Evolutionary conservation across 768 basidiomycete genomes (phyloP).

Genomic region (Collybia nuda): DNA sequence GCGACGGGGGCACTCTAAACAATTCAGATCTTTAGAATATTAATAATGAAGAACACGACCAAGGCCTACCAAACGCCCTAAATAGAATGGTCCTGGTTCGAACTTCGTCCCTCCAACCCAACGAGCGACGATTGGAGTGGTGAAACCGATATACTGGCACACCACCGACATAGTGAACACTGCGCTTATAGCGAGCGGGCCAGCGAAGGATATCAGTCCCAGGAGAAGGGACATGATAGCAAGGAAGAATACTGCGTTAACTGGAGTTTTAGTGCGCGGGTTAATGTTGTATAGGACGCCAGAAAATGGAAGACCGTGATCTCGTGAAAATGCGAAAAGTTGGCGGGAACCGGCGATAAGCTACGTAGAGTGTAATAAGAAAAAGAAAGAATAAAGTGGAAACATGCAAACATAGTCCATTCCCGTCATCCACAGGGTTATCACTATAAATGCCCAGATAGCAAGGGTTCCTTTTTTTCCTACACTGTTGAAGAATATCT

Average conservation of each 20-base stretch:
- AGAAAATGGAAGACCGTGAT: conserved; percentile 64
- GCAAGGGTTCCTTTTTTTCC: conserved; percentile 36
- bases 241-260: conserved; percentile 59
- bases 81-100: conserved; percentile 19
- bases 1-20: conserved; percentile 57
- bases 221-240: conserved; percentile 38
- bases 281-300: conserved; percentile 56
- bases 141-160: conserved; percentile 30
- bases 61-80: conserved; percentile 18
- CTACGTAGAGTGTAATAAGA: conserved; percentile 1
- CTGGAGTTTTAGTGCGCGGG: conserved; percentile 48
- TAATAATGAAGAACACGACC: neutral
- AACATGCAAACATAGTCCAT: too few relatives aligned
- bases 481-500: conserved; percentile 51
- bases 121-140: conserved; percentile 25
- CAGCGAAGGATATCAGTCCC: conserved; percentile 55
- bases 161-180: conserved; percentile 54
- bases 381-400: too few relatives aligned
- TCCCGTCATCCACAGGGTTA: conserved; percentile 4
- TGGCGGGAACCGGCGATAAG: conserved; percentile 21
- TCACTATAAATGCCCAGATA: conserved; percentile 37
- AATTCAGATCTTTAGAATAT: neutral
- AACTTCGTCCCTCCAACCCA: conserved; percentile 24
- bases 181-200: conserved; percentile 54
- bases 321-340: conserved; percentile 28